Conservation (phyloP, 805 yeast species). For the Barnettozyma californica region DNA sequence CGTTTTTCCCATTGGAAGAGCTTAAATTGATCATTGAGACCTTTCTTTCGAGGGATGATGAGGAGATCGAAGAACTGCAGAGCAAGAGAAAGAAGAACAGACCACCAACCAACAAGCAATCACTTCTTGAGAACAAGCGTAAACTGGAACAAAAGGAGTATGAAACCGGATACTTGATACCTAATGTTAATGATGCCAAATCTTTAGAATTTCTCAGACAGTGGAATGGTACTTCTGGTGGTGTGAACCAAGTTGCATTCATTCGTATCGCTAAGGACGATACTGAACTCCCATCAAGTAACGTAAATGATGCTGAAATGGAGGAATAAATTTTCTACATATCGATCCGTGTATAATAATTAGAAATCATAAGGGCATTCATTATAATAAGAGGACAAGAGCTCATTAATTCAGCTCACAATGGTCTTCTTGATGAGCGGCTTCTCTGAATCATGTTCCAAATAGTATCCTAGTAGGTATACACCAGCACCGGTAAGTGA, state of each 20-base stretch:
- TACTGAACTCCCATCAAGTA: conserved; percentile 6
- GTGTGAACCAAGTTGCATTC: conserved; percentile 53
- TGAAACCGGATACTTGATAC: conserved; percentile 63
- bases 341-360: not conserved
- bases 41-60: conserved; percentile 65
- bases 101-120: conserved; percentile 72
- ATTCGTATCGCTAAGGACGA: conserved; percentile 23
- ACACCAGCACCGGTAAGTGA: not conserved
- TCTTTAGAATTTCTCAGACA: conserved; percentile 55
- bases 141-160: conserved; percentile 60
- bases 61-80: conserved; percentile 61
- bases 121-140: conserved; percentile 53
- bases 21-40: conserved; percentile 55
- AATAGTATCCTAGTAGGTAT: not conserved
- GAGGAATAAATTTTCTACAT: conserved; percentile 2
- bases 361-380: not conserved
- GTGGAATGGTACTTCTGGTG: conserved; percentile 86
- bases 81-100: conserved; percentile 77
- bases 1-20: conserved; percentile 49
- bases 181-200: conserved; percentile 59
- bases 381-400: not conserved
- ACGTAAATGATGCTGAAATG: conserved; percentile 11
- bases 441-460: conserved; percentile 1
- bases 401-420: not conserved
- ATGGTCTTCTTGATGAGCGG: conserved; percentile 7